A percentile compares a stretch with the other conserved stretches of the same genome.
These are phyloP conservation scores for Cyberlindnera mississippiensis DNA, from an alignment of 805 yeast species.

Conservation along the genomic window DNA sequence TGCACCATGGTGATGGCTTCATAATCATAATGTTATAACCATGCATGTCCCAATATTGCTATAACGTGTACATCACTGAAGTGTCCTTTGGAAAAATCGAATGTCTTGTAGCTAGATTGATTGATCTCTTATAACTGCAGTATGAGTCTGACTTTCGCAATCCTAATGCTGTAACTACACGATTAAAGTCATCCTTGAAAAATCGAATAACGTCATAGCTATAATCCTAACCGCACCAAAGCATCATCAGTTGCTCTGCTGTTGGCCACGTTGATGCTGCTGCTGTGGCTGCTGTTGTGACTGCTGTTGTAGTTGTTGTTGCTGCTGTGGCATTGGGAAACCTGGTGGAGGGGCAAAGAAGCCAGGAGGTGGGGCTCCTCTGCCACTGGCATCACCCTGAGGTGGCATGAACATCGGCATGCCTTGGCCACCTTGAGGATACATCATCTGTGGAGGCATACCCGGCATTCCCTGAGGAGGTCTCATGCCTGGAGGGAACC, in stretches of 20 bases:
- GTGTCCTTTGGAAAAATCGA: too few species aligned
- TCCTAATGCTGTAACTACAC: background rate
- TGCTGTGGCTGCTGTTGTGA: slow-evolving; percentile 6
- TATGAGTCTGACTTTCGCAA: too few species aligned
- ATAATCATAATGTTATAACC: too few species aligned
- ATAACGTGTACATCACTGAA: too few species aligned
- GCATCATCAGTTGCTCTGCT: slow-evolving; percentile 1
- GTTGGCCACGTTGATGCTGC: slow-evolving; percentile 4
- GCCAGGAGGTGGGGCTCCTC: slow-evolving; percentile 23
- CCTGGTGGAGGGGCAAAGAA: slow-evolving; percentile 24
- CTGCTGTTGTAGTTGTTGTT: slow-evolving; percentile 5
- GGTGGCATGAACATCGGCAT: slow-evolving; percentile 12
- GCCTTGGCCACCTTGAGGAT: slow-evolving; percentile 11
- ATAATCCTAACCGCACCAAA: background rate
- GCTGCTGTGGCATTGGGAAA: slow-evolving; percentile 12
- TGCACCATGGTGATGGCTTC: too few species aligned
- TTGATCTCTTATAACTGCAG: too few species aligned
- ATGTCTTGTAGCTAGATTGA: too few species aligned
- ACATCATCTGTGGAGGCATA: slow-evolving; percentile 16
- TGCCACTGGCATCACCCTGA: slow-evolving; percentile 3
- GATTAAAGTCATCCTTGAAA: background rate
- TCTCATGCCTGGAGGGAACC: slow-evolving; percentile 15
- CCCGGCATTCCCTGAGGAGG: slow-evolving; percentile 11
- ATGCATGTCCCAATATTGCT: too few species aligned
- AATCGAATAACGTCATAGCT: background rate